These are phyloP conservation scores for Cadophora luteo-olivacea DNA, from an alignment of 2,329 filamentous ascomycete genomes.

Conservation along the genomic window DNA sequence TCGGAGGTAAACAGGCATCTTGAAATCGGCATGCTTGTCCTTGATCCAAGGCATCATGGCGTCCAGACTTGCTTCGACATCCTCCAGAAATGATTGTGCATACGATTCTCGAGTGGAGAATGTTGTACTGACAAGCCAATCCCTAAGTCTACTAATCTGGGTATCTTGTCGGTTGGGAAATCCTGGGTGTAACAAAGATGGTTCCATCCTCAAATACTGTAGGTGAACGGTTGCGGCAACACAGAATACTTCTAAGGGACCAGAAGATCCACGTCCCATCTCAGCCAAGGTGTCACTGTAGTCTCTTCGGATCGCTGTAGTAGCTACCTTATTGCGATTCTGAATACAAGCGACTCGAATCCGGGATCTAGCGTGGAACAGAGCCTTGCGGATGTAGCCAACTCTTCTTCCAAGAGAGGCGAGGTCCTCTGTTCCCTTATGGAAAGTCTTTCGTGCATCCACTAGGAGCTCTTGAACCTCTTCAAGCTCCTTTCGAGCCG, in stretches of 20 bases:
- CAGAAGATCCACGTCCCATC: conserved; percentile 18
- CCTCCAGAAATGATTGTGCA: conserved; percentile 28
- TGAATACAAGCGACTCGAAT: conserved; percentile 25
- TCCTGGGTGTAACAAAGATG: conserved; percentile 13
- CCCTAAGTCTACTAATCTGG: conserved; percentile 24
- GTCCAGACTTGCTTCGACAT: conserved; percentile 21
- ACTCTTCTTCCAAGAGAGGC: neutral
- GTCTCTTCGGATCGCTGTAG: conserved; percentile 16
- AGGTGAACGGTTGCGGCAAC: conserved; percentile 27
- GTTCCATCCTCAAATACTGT: conserved; percentile 5
- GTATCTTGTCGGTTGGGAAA: conserved; percentile 29
- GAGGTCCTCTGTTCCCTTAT: neutral
- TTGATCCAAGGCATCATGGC: conserved; percentile 25
- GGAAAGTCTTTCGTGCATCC: conserved; percentile 1
- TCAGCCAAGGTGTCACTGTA: conserved; percentile 20
- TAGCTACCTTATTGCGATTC: conserved; percentile 23
- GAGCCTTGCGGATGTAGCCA: neutral
- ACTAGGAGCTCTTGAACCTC: neutral
- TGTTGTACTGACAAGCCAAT: conserved; percentile 29
- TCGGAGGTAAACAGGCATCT: conserved; percentile 19
- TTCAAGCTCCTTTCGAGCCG: neutral
- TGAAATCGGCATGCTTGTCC: conserved; percentile 25
- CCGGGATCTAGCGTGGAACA: neutral
- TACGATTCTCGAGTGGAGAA: conserved; percentile 21
- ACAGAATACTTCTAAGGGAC: conserved; percentile 26